Base-by-base conservation (phyloP, 2,329 filamentous ascomycete genomes). In the Iodosphaeria phyllophila region DNA sequence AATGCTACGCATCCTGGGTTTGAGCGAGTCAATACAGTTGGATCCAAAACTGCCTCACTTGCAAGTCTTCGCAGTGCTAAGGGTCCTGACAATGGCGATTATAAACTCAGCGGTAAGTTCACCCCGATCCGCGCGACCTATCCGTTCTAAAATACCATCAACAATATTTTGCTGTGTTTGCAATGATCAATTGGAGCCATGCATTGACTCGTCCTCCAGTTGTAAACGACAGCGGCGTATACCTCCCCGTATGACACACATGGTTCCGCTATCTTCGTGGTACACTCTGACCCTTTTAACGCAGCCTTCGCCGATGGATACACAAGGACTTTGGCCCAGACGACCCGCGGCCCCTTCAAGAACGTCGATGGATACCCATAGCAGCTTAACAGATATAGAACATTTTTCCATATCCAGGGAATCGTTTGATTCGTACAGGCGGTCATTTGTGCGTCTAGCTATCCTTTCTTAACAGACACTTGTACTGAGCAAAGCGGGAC, bases 401-500 rank as follows among this genome's bases (percentile, higher is more conserved):
- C 83, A 77, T 9, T 95, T 95, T 47, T 82, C 77, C 34, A 95
- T 95, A 46, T 92, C 84, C 18, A 69, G 86, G 41, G 89, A 95
- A 53, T 93, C 84, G 2, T 95, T 95, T 43, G 89, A 95, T 47
- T 92, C 84, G 3, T 95, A 95, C 52, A 66, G 89, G 34, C 72
- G 89, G 41, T 93, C 84, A 34, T 95, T 95, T 56, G 86, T 92
- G 64, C 38, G 75, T 60, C 9, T 5, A 11, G 20, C 25, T 7
- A 16, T 22, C 13, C 11, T 14, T 10, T n/a, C n/a, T 7, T 22
- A n/a, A n/a, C n/a, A n/a, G n/a, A n/a, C n/a, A n/a, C n/a, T n/a
- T n/a, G n/a, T n/a, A n/a, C 27, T 29, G 22, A 28, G 16, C 28
- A 32, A 23, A 27, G 20, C 15, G 19, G n/a, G 5, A 13, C 13